Conservation (phyloP, 768 basidiomycete genomes). For the Boletus barrowsii region DNA sequence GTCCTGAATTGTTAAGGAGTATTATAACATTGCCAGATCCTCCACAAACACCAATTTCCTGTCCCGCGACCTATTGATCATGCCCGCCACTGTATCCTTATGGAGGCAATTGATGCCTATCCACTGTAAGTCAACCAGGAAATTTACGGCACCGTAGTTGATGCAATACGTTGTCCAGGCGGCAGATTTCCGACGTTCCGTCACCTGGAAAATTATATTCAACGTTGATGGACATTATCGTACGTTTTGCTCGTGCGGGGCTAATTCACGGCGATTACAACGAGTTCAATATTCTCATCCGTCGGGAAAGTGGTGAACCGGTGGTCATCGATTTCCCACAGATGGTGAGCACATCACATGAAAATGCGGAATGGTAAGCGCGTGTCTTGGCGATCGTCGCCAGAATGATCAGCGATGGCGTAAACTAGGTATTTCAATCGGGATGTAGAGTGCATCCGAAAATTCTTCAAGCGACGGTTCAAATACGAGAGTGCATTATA, state of each 20-base stretch:
- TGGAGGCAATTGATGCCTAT: conserved; percentile 95
- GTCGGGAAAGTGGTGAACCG: conserved; percentile 69
- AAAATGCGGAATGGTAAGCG: conserved; percentile 91
- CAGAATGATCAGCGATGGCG: conserved; percentile 6
- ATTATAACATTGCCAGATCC: conserved; percentile 51
- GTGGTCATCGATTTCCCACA: conserved; percentile 98
- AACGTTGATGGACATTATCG: conserved; percentile 89
- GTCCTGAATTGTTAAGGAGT: background rate
- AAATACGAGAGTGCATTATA: conserved; percentile 88
- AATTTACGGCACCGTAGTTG: background rate
- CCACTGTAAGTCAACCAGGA: conserved; percentile 62
- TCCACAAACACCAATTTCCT: conserved; percentile 89
- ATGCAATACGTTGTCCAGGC: conserved; percentile 43
- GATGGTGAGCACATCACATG: conserved; percentile 97
- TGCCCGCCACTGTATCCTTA: conserved; percentile 89
- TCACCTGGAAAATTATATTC: conserved; percentile 92
- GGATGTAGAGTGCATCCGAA: conserved; percentile 94
- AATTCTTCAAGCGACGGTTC: conserved; percentile 89
- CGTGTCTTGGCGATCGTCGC: conserved; percentile 12
- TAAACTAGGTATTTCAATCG: conserved; percentile 91
- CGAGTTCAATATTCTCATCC: conserved; percentile 97
- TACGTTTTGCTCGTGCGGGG: conserved; percentile 88
- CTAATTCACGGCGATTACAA: conserved; percentile 99
- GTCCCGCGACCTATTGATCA: conserved; percentile 94
- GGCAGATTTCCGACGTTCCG: conserved; percentile 79